These are phyloP conservation scores for Sclerospora graminicola DNA, from an alignment of 352 stramenopile genomes.

Conservation along the genomic window DNA sequence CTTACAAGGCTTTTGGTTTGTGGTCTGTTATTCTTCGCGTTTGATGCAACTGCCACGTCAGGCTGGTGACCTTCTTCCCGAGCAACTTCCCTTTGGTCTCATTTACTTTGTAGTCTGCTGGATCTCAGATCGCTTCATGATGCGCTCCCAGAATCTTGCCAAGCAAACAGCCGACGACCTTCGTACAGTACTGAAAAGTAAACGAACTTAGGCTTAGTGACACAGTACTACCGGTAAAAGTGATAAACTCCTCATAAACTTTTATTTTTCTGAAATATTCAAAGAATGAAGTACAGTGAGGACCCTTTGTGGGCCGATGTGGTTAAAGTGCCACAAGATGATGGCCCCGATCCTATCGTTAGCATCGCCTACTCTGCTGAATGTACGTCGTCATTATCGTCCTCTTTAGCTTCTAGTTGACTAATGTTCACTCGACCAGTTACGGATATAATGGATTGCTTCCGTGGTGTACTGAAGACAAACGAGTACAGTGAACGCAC, in stretches of 20 bases:
- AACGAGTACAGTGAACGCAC: conserved; percentile 89
- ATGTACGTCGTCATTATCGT: conserved; percentile 31
- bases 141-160: conserved; percentile 48
- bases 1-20: conserved; percentile 63
- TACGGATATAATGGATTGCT: conserved; percentile 89
- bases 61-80: conserved; percentile 38
- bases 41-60: conserved; percentile 30
- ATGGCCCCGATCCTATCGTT: conserved; percentile 67
- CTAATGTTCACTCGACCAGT: conserved; percentile 22
- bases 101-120: conserved; percentile 74
- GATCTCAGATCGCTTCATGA: conserved; percentile 74
- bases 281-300: conserved; percentile 44
- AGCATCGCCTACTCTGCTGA: conserved; percentile 63
- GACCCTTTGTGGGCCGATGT: conserved; percentile 73
- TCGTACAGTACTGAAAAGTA: conserved; percentile 33
- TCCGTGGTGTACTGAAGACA: conserved; percentile 86
- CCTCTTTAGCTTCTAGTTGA: background rate
- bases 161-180: conserved; percentile 58
- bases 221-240: too few relatives aligned
- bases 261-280: background rate
- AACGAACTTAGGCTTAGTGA: conserved; percentile 9
- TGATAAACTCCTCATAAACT: background rate
- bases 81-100: conserved; percentile 61
- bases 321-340: conserved; percentile 72
- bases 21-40: conserved; percentile 36